These are phyloP conservation scores for Fusarium sterilihyphosum DNA, from an alignment of 2,329 filamentous ascomycete genomes.

Conservation along the genomic window DNA sequence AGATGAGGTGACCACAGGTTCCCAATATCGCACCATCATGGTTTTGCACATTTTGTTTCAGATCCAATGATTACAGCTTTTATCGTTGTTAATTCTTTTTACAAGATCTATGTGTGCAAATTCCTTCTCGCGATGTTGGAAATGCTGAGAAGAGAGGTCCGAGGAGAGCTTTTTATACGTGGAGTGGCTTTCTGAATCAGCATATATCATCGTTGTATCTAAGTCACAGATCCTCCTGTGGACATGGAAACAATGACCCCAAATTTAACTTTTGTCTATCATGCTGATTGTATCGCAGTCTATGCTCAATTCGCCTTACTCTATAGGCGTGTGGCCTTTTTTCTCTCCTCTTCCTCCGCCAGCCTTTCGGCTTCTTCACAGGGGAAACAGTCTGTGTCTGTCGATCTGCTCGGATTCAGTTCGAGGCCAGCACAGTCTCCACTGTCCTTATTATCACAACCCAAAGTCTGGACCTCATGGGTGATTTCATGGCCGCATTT, in stretches of 20 bases:
- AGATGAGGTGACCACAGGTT: not conserved
- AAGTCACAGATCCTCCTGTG: not conserved
- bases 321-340: not conserved
- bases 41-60: not conserved
- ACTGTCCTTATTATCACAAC: not conserved
- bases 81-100: fast-evolving
- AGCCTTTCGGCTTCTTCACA: not conserved
- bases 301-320: fast-evolving
- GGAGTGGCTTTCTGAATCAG: not conserved
- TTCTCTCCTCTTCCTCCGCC: not conserved
- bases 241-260: too few relatives aligned
- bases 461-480: not conserved
- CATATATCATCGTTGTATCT: not conserved
- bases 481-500: not conserved
- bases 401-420: not conserved
- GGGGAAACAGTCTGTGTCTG: not conserved
- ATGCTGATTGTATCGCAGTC: fast-evolving
- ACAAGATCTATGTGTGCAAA: fast-evolving
- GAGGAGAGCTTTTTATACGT: not conserved
- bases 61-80: fast-evolving
- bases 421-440: not conserved
- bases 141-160: too few relatives aligned
- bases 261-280: fast-evolving
- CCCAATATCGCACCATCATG: not conserved
- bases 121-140: fast-evolving